These are phyloP conservation scores for Corynespora cassiicola DNA, from an alignment of 2,329 filamentous ascomycete species.

Conservation along the genomic window DNA sequence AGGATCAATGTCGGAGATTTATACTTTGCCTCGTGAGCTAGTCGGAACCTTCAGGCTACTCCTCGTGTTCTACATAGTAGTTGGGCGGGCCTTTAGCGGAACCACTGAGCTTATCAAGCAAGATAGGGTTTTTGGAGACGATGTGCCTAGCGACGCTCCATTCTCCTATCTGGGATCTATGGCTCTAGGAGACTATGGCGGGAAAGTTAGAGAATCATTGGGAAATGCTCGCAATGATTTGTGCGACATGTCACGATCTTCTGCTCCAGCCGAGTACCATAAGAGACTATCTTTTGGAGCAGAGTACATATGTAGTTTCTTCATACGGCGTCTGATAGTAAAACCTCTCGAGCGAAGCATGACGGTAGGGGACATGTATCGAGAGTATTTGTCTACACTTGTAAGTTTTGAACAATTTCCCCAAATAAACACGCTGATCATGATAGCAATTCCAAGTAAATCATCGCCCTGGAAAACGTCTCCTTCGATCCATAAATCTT, in stretches of 20 bases:
- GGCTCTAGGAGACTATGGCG: slow-evolving; percentile 25
- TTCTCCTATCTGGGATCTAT: slow-evolving; percentile 14
- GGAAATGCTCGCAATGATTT: slow-evolving; percentile 27
- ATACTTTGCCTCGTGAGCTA: slow-evolving; percentile 29
- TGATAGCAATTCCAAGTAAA: slow-evolving; percentile 43
- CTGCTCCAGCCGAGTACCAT: slow-evolving; percentile 10
- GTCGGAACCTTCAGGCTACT: slow-evolving; percentile 27
- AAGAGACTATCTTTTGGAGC: slow-evolving; percentile 31
- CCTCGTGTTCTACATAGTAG: slow-evolving; percentile 31
- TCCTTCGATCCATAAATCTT: slow-evolving; percentile 40
- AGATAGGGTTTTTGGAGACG: too few species aligned
- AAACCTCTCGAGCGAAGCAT: slow-evolving; percentile 33
- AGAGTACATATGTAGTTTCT: slow-evolving; percentile 37
- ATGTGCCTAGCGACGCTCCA: too few species aligned
- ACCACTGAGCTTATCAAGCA: slow-evolving; percentile 14
- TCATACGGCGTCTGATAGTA: slow-evolving; percentile 36
- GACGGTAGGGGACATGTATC: slow-evolving; percentile 37
- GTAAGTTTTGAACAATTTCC: slow-evolving; percentile 19
- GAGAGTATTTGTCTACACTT: slow-evolving; percentile 37
- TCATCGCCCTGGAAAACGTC: slow-evolving; percentile 37
- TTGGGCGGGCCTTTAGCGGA: slow-evolving; percentile 31
- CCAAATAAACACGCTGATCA: slow-evolving; percentile 11
- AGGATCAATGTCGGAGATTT: slow-evolving; percentile 29
- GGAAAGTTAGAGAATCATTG: slow-evolving; percentile 13
- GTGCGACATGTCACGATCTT: slow-evolving; percentile 30